A percentile compares a stretch with the other conserved stretches of the same genome.
phyloP scores from a whole-genome alignment of 129 eudicot genomes.

The Daucus carota region DNA sequence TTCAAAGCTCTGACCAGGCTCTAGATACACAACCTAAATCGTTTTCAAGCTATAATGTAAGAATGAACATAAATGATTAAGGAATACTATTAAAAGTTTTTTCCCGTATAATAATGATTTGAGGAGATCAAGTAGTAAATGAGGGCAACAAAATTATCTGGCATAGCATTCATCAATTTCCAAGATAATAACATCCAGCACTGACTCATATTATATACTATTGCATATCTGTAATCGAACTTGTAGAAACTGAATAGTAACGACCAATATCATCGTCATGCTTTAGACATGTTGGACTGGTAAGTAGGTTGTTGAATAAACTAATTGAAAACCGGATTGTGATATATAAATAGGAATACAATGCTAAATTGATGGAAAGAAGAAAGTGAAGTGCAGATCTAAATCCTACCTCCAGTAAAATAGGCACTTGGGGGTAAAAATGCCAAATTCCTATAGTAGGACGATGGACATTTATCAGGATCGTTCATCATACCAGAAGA shows the following conservation, averaged over 20 bases:
- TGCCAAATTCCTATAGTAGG: too few relatives aligned
- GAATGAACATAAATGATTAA: slow-evolving; percentile 1
- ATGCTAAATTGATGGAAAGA: background rate
- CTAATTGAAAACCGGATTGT: background rate
- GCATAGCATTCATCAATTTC: background rate
- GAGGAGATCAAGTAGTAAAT: background rate
- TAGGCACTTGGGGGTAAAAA: too few relatives aligned
- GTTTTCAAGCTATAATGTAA: background rate
- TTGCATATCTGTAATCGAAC: background rate
- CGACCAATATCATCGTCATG: background rate
- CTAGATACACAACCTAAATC: slow-evolving; percentile 60
- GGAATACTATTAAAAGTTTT: background rate
- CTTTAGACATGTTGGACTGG: background rate
- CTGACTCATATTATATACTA: background rate
- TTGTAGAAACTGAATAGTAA: background rate
- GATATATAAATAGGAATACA: background rate
- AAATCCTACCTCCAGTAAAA: background rate
- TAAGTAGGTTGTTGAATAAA: background rate
- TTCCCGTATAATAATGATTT: background rate
- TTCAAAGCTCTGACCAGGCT: slow-evolving; percentile 70
- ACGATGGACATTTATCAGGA: background rate
- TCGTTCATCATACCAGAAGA: background rate
- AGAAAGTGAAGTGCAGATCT: background rate
- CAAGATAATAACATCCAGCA: background rate
- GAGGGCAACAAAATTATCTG: background rate